phyloP scores from a whole-genome alignment of 208 protist species.

The Trypanosoma congolense region DNA sequence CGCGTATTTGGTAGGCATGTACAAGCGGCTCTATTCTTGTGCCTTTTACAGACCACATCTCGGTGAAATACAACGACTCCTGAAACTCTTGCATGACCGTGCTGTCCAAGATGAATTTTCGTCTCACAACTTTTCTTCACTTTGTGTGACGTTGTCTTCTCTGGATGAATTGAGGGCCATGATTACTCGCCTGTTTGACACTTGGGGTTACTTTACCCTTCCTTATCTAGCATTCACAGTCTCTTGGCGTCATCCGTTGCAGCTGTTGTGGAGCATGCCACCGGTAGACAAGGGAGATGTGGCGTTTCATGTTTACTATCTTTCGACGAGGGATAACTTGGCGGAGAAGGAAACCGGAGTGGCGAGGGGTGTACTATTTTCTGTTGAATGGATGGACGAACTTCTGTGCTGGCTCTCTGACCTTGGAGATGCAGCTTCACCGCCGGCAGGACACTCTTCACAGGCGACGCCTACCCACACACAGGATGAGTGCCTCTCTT shows the following conservation, averaged over 20 bases:
- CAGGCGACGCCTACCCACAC: slow-evolving; percentile 6
- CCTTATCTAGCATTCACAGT: slow-evolving; percentile 29
- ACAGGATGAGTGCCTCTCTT: background rate
- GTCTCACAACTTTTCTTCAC: no score
- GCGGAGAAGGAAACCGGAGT: slow-evolving; percentile 31
- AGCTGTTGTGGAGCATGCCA: slow-evolving; percentile 37
- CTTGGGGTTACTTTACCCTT: slow-evolving; percentile 48
- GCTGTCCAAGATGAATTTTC: no score
- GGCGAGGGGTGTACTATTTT: slow-evolving; percentile 46
- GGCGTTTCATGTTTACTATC: slow-evolving; percentile 52
- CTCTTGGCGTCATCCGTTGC: slow-evolving; percentile 15
- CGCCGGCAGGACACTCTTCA: slow-evolving; percentile 2
- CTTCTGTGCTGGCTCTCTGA: slow-evolving; percentile 37
- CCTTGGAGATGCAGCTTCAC: background rate
- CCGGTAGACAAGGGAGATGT: slow-evolving; percentile 26
- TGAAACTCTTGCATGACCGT: no score
- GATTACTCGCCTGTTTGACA: slow-evolving; percentile 24
- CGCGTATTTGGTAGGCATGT: no score
- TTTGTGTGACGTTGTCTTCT: no score
- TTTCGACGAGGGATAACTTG: slow-evolving; percentile 37
- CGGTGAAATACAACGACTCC: no score
- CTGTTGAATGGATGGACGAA: slow-evolving; percentile 48
- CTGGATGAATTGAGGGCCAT: slow-evolving; percentile 22
- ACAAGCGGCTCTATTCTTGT: no score
- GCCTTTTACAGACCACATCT: no score